phyloP scores from a whole-genome alignment of 73 alveolate species.

The Stentor roeselii region DNA sequence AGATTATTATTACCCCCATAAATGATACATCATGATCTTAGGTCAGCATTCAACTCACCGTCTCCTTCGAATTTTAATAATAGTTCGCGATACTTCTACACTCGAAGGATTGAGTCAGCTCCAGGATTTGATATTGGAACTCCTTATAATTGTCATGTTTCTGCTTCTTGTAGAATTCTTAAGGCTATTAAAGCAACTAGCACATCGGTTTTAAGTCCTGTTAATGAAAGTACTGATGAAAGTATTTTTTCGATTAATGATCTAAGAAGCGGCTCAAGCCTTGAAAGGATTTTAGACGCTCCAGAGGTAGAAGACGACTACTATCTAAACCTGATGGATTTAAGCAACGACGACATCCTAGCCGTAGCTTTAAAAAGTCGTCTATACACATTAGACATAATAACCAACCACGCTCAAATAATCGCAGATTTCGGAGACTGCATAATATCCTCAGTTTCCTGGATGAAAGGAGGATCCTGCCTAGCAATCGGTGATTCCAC shows the following conservation, averaged over 20 bases:
- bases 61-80: background rate
- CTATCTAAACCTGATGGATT: conserved; percentile 81
- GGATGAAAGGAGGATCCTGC: conserved; percentile 69
- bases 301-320: conserved; percentile 89
- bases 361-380: conserved; percentile 78
- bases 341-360: conserved; percentile 77
- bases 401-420: conserved; percentile 58
- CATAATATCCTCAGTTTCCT: conserved; percentile 63
- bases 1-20: background rate
- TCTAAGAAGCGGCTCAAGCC: conserved; percentile 67
- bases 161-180: background rate
- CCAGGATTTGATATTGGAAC: conserved; percentile 24
- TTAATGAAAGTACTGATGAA: background rate
- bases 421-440: conserved; percentile 55
- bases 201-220: background rate
- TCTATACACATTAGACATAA: conserved; percentile 73
- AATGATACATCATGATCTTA: background rate
- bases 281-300: conserved; percentile 87
- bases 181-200: background rate
- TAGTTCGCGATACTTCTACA: background rate
- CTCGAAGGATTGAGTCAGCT: conserved; percentile 8
- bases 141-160: background rate
- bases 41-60: background rate
- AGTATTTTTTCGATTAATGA: conserved; percentile 18
- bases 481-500: conserved; percentile 73